Conservation (phyloP, 2,329 filamentous ascomycete species). For the Colletotrichum eremochloae region DNA sequence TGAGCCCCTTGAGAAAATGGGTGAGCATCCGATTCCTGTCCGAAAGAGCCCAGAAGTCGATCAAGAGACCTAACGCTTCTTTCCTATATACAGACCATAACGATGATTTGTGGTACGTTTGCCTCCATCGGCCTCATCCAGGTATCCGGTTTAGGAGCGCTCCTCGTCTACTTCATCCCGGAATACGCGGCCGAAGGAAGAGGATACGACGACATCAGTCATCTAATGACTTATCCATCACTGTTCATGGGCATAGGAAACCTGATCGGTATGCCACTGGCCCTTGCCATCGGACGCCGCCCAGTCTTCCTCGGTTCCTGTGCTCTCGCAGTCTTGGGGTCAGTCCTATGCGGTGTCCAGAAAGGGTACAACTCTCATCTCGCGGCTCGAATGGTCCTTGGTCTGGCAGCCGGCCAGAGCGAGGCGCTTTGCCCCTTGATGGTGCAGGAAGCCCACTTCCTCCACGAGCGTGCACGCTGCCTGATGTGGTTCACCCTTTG, state of each 20-base stretch:
- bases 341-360: conserved; percentile 47
- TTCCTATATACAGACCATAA: background rate
- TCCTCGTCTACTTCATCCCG: conserved; percentile 28
- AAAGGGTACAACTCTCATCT: conserved; percentile 54
- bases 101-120: conserved; percentile 26
- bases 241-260: conserved; percentile 50
- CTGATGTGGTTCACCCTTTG: conserved; percentile 58
- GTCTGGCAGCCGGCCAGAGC: conserved; percentile 56
- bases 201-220: conserved; percentile 29
- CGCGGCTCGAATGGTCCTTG: conserved; percentile 53
- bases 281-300: conserved; percentile 52
- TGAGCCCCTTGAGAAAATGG: conserved; percentile 29
- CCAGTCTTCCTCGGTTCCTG: conserved; percentile 50
- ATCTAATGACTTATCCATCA: conserved; percentile 29
- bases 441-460: conserved; percentile 57
- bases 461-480: conserved; percentile 57
- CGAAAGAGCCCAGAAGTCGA: fast-evolving
- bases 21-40: background rate
- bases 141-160: conserved; percentile 29
- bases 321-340: conserved; percentile 47
- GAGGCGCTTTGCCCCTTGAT: conserved; percentile 59
- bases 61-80: background rate
- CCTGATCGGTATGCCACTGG: conserved; percentile 51
- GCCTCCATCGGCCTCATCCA: conserved; percentile 25
- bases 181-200: conserved; percentile 27